A percentile compares a stretch with the other conserved stretches of the same genome.
These are phyloP conservation scores for Sarcodon aspratus DNA, from an alignment of 768 basidiomycete species.

Conservation along the genomic window DNA sequence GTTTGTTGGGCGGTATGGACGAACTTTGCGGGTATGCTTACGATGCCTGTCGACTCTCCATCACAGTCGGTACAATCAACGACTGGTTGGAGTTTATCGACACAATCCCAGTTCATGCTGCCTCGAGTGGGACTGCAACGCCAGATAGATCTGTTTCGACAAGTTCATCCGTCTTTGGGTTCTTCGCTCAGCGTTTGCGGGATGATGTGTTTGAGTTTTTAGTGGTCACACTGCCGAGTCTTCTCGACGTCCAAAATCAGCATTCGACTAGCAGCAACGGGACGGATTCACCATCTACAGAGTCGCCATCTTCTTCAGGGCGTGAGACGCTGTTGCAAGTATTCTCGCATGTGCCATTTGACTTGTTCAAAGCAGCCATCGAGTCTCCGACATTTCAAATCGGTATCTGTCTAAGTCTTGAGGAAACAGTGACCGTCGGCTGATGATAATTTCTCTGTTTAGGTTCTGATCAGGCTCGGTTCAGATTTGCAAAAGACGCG, in stretches of 20 bases:
- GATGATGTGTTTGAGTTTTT: slow-evolving; percentile 76
- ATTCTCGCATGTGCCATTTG: slow-evolving; percentile 76
- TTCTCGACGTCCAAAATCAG: slow-evolving; percentile 39
- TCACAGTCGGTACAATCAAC: slow-evolving; percentile 62
- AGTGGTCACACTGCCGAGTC: slow-evolving; percentile 59
- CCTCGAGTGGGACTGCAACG: slow-evolving; percentile 41
- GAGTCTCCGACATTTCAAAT: slow-evolving; percentile 75
- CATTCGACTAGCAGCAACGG: slow-evolving; percentile 6
- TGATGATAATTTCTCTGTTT: slow-evolving; percentile 2
- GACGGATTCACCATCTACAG: slow-evolving; percentile 19
- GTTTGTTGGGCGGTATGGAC: slow-evolving; percentile 79
- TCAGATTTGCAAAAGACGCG: slow-evolving; percentile 87
- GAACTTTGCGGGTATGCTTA: slow-evolving; percentile 76
- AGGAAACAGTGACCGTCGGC: not conserved
- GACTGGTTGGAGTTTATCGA: slow-evolving; percentile 75
- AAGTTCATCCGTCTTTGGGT: slow-evolving; percentile 55
- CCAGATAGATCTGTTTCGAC: slow-evolving; percentile 21
- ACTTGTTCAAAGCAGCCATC: slow-evolving; percentile 74
- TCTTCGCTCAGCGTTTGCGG: slow-evolving; percentile 63
- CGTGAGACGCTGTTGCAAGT: slow-evolving; percentile 65
- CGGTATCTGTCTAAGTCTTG: slow-evolving; percentile 31
- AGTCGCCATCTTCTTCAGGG: slow-evolving; percentile 18
- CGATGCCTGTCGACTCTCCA: slow-evolving; percentile 62
- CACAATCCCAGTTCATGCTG: slow-evolving; percentile 28
- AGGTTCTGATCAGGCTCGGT: slow-evolving; percentile 80